Evolutionary conservation across 2,329 filamentous ascomycete species (phyloP).

Genomic region (Ascochyta clinopodiicola): DNA sequence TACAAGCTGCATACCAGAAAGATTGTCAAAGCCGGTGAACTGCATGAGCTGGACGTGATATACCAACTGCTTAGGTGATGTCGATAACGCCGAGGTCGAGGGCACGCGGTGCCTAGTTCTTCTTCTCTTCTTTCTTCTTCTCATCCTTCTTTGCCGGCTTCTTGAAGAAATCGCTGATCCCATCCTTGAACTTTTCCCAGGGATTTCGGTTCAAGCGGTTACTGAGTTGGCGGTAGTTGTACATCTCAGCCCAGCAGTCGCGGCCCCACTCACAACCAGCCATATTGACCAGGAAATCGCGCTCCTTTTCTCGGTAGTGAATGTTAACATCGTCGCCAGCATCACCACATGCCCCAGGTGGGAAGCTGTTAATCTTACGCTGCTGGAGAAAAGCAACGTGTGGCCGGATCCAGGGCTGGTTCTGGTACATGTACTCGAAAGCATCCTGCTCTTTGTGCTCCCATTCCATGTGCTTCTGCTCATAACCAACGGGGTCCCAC

Average conservation of each 20-base stretch:
- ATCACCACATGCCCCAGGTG: conserved; percentile 84
- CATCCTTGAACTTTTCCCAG: conserved; percentile 72
- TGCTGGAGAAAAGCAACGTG: conserved; percentile 90
- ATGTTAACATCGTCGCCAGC: conserved; percentile 75
- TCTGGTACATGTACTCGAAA: conserved; percentile 86
- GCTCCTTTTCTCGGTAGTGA: conserved; percentile 84
- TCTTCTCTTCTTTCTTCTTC: conserved; percentile 25
- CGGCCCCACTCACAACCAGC: conserved; percentile 96
- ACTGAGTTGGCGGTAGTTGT: conserved; percentile 89
- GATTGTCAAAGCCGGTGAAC: not conserved
- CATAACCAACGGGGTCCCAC: conserved; percentile 98
- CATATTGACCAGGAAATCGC: conserved; percentile 98
- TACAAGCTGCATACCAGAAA: not conserved
- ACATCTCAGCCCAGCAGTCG: conserved; percentile 98
- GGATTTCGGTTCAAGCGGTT: conserved; percentile 83
- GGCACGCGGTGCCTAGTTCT: conserved; percentile 8
- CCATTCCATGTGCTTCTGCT: conserved; percentile 99
- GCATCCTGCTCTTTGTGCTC: conserved; percentile 98
- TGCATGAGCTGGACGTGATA: not conserved
- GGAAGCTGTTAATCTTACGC: conserved; percentile 93
- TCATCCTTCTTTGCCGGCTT: conserved; percentile 34
- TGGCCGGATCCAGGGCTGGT: conserved; percentile 90
- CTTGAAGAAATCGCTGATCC: conserved; percentile 50
- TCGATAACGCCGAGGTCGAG: not conserved
- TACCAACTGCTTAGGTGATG: not conserved